Conservation (phyloP, 768 basidiomycete species). For the Neoboletus brunneissimus region DNA sequence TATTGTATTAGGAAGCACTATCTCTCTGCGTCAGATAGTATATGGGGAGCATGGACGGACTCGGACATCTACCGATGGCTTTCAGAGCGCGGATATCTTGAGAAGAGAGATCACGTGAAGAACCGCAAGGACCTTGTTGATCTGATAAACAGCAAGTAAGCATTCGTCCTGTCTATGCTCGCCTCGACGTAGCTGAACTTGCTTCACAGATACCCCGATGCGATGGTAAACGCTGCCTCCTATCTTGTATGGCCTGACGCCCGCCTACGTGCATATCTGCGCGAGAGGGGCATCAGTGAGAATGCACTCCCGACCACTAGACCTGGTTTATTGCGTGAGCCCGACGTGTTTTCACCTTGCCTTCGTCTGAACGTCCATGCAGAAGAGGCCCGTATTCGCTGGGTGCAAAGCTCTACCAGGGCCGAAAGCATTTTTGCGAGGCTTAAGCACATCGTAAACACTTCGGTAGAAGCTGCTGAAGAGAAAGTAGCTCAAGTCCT, state of each 20-base stretch:
- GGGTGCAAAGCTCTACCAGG: slow-evolving; percentile 60
- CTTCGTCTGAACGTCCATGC: neutral
- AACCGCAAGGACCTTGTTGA: slow-evolving; percentile 75
- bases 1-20: slow-evolving; percentile 60
- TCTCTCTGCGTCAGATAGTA: slow-evolving; percentile 50
- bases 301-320: slow-evolving; percentile 60
- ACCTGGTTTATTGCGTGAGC: slow-evolving; percentile 73
- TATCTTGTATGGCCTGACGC: slow-evolving; percentile 94
- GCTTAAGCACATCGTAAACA: slow-evolving; percentile 65
- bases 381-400: slow-evolving; percentile 80
- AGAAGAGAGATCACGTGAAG: slow-evolving; percentile 45
- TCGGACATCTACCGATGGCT: slow-evolving; percentile 72
- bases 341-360: slow-evolving; percentile 12
- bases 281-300: slow-evolving; percentile 73
- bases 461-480: slow-evolving; percentile 70
- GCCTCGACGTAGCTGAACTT: neutral
- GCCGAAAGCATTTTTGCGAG: slow-evolving; percentile 56
- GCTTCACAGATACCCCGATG: slow-evolving; percentile 51
- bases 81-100: slow-evolving; percentile 65
- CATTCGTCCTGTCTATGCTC: neutral
- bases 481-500: slow-evolving; percentile 60
- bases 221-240: slow-evolving; percentile 43
- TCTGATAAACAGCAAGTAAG: slow-evolving; percentile 68
- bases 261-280: slow-evolving; percentile 83
- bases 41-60: slow-evolving; percentile 73